Evolutionary conservation across 306 rosid species (phyloP).

Genomic region (Astragalus membranaceus): DNA sequence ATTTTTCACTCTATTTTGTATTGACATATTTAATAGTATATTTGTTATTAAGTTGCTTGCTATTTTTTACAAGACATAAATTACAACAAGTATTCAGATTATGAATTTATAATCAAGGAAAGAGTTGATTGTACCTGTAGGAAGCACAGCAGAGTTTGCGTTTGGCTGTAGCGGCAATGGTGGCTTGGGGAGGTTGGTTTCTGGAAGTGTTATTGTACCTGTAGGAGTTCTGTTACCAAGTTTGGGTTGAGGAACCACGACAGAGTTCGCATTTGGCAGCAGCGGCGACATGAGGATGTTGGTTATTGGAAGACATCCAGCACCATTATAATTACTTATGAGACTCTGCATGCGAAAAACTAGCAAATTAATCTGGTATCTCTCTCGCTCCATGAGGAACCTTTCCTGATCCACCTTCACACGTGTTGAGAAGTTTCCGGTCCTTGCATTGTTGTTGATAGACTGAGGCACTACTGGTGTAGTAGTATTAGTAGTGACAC

Average conservation of each 20-base stretch:
- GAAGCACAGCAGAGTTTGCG: too few relatives aligned
- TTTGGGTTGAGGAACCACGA: conserved; percentile 25
- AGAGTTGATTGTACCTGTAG: not conserved
- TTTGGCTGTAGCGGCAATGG: too few relatives aligned
- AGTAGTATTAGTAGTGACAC: too few relatives aligned
- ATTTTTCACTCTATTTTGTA: too few relatives aligned
- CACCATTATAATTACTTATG: conserved; percentile 43
- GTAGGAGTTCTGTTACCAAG: conserved; percentile 11
- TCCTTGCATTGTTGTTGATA: too few relatives aligned
- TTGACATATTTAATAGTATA: too few relatives aligned
- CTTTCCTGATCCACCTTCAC: conserved; percentile 39
- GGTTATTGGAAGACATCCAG: conserved; percentile 13
- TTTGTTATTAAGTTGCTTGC: too few relatives aligned
- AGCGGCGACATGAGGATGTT: not conserved
- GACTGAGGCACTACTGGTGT: too few relatives aligned
- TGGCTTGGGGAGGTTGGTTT: too few relatives aligned
- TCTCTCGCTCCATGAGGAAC: conserved; percentile 57
- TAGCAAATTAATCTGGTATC: conserved; percentile 45
- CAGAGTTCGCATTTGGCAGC: not conserved
- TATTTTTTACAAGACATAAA: too few relatives aligned
- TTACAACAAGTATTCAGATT: not conserved
- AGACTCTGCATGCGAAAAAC: conserved; percentile 56
- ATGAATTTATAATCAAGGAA: not conserved
- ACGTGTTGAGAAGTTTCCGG: too few relatives aligned
- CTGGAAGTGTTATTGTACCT: not conserved